phyloP scores from a whole-genome alignment of 192 early-diverging fungal genomes.

The Rhizophagus clarus region DNA sequence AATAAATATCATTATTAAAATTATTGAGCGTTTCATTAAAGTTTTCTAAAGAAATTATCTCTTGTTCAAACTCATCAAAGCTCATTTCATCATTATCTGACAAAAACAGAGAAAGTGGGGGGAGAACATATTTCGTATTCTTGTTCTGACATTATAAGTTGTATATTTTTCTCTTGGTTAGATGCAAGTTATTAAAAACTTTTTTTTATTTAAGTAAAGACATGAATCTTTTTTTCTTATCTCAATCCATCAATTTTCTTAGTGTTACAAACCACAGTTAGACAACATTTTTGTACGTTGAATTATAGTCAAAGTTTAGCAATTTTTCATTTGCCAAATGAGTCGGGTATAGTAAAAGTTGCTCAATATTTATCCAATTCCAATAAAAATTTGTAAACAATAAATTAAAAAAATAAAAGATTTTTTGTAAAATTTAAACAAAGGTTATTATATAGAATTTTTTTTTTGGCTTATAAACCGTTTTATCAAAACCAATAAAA shows the following conservation, averaged over 20 bases:
- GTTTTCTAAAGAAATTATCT: too few relatives aligned
- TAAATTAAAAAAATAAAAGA: not conserved
- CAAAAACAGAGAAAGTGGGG: not conserved
- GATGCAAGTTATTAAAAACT: not conserved
- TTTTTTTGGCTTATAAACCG: not conserved
- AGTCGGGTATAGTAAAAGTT: too few relatives aligned
- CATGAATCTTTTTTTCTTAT: not conserved
- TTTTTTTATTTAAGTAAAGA: not conserved
- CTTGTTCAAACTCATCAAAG: too few relatives aligned
- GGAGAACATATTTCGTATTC: not conserved
- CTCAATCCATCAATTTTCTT: not conserved
- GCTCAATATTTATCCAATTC: not conserved
- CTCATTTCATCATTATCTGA: not conserved
- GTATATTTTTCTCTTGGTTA: not conserved
- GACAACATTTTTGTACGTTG: not conserved
- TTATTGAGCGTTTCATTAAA: too few relatives aligned
- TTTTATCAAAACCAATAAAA: not conserved
- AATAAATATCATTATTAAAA: too few relatives aligned
- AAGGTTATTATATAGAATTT: not conserved
- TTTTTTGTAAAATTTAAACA: not conserved
- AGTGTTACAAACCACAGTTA: not conserved
- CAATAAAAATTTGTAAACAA: not conserved
- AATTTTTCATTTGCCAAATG: too few relatives aligned
- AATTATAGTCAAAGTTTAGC: too few relatives aligned
- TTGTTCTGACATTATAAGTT: not conserved